Conservation (phyloP, 2,329 filamentous ascomycete genomes). For the Sordariomycetes sp. region DNA sequence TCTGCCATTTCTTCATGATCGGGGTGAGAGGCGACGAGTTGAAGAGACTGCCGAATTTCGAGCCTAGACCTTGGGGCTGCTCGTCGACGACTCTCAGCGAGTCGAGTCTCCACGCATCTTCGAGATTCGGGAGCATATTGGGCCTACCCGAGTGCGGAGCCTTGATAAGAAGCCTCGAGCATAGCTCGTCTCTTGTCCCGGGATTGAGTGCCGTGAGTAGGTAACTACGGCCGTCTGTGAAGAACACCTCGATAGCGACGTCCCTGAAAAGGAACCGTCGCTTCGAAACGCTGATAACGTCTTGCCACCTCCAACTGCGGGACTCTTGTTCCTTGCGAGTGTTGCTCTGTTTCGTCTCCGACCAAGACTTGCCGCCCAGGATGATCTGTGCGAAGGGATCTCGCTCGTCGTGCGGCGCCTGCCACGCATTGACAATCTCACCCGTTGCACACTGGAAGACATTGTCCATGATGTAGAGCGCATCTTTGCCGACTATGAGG, state of each 20-base stretch:
- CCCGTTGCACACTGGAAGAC: conserved; percentile 92
- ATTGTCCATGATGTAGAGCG: conserved; percentile 88
- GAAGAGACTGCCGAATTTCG: conserved; percentile 87
- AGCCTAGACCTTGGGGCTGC: conserved; percentile 53
- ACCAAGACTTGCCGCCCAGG: conserved; percentile 33
- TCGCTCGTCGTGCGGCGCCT: conserved; percentile 81
- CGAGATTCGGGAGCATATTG: conserved; percentile 58
- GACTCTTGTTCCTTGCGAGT: conserved; percentile 63
- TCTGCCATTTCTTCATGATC: conserved; percentile 78
- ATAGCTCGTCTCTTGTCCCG: conserved; percentile 64
- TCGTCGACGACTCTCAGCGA: conserved; percentile 58
- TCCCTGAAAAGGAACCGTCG: conserved; percentile 90
- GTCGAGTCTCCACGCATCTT: conserved; percentile 87
- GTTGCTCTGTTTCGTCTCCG: background rate
- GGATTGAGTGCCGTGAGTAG: conserved; percentile 74
- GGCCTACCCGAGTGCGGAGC: conserved; percentile 67
- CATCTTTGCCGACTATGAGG: conserved; percentile 82
- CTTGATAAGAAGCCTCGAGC: conserved; percentile 60
- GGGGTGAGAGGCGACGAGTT: conserved; percentile 71
- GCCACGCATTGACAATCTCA: conserved; percentile 93
- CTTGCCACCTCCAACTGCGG: conserved; percentile 84
- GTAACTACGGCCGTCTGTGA: conserved; percentile 92
- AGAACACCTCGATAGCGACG: conserved; percentile 94
- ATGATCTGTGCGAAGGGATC: conserved; percentile 95
- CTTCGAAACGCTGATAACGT: conserved; percentile 92